phyloP scores from a whole-genome alignment of 169 alveolate genomes.

The Plasmodium berghei region DNA sequence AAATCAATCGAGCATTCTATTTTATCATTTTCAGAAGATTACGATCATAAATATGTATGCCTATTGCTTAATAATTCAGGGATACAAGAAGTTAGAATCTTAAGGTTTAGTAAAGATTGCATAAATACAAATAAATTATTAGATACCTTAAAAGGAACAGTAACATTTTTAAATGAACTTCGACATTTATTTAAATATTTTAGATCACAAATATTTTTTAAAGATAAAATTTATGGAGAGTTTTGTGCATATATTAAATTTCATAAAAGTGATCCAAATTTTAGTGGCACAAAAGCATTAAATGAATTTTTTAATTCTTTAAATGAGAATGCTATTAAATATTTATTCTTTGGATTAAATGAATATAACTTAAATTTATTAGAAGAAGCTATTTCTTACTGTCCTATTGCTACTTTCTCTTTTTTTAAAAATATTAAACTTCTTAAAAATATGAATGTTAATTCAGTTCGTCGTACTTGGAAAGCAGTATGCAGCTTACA shows the following conservation, averaged over 20 bases:
- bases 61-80: slow-evolving; percentile 41
- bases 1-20: slow-evolving; percentile 43
- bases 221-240: slow-evolving; percentile 49
- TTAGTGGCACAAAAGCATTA: slow-evolving; percentile 72
- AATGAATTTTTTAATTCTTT: slow-evolving; percentile 72
- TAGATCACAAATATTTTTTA: slow-evolving; percentile 63
- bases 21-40: slow-evolving; percentile 55
- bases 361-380: slow-evolving; percentile 51
- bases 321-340: slow-evolving; percentile 57
- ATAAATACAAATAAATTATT: slow-evolving; percentile 57
- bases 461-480: slow-evolving; percentile 72
- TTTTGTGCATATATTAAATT: slow-evolving; percentile 72
- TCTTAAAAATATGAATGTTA: slow-evolving; percentile 45
- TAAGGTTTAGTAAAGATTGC: slow-evolving; percentile 61
- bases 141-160: slow-evolving; percentile 70
- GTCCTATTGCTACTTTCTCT: slow-evolving; percentile 65
- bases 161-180: slow-evolving; percentile 53
- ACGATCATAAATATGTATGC: slow-evolving; percentile 40
- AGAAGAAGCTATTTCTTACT: slow-evolving; percentile 73
- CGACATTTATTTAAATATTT: slow-evolving; percentile 57
- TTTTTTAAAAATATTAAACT: slow-evolving; percentile 66
- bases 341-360: slow-evolving; percentile 53
- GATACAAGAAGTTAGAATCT: slow-evolving; percentile 43
- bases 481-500: slow-evolving; percentile 54
- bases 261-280: slow-evolving; percentile 65